Evolutionary conservation across 345 rosid genomes (phyloP).

Genomic region (Acer negundo): DNA sequence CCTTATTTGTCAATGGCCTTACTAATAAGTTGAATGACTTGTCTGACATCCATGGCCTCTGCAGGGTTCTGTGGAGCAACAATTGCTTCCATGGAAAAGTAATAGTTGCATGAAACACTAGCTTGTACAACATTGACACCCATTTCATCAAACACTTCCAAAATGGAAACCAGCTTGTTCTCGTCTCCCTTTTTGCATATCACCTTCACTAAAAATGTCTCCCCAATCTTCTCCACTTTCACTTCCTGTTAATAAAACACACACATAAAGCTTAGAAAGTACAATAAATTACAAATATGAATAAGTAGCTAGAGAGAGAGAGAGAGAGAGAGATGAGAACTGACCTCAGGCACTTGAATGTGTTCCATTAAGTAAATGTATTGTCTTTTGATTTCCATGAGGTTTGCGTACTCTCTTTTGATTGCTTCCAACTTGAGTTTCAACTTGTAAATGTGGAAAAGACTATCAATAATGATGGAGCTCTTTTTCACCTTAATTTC

Average conservation of each 20-base stretch:
- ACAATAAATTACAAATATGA: not conserved
- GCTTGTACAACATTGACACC: conserved; percentile 61
- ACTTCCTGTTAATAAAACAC: conserved; percentile 43
- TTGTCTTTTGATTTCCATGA: conserved; percentile 43
- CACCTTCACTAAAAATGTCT: conserved; percentile 47
- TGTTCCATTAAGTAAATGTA: conserved; percentile 35
- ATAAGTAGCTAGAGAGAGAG: not conserved
- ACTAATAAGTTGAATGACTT: conserved; percentile 43
- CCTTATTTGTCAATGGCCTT: conserved; percentile 36
- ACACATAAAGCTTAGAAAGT: not conserved
- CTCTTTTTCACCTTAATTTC: conserved; percentile 44
- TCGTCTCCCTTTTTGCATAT: conserved; percentile 42
- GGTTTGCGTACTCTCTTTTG: conserved; percentile 40
- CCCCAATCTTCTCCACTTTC: conserved; percentile 62
- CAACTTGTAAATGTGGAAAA: conserved; percentile 55
- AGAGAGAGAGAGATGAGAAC: conserved; percentile 1
- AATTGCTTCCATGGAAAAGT: conserved; percentile 72
- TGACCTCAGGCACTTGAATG: conserved; percentile 46
- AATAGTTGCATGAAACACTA: conserved; percentile 45
- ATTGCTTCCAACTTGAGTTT: conserved; percentile 59
- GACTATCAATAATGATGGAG: conserved; percentile 41
- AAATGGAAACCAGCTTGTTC: conserved; percentile 48
- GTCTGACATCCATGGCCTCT: conserved; percentile 32
- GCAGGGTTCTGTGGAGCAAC: conserved; percentile 42
- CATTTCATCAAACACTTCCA: conserved; percentile 76